Base-by-base conservation (phyloP, 164 flowering plant genomes). In the Magnolia officinalis region DNA sequence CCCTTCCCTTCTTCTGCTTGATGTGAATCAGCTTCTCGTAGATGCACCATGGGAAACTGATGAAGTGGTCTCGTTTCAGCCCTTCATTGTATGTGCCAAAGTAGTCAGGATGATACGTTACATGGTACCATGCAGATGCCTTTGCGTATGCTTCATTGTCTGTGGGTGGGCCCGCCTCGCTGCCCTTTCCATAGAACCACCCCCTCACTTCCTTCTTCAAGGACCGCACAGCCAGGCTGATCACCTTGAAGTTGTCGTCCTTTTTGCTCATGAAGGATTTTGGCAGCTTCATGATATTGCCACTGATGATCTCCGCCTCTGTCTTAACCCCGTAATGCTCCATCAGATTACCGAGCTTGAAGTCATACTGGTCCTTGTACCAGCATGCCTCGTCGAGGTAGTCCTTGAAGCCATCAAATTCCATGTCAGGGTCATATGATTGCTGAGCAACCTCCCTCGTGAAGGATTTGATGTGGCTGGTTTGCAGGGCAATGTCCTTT, bases 111-210 rank as follows among this genome's bases (percentile, higher is more conserved):
- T 95, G 95, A 76, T 95, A 95, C 0, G 98, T 89, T 45, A 91
- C 97, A 75, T 93, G 85, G 79, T 95, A 93, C 95, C 97, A 93
- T 52, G 97, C 98, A 0, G 98, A 91, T 8, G 97, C 97, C 78
- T 88, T 90, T 55, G 96, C 92, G 78, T 79, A 78, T 4, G 70
- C 61, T 71, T 89, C 84, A 24, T 81, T 85, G 6, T 31, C 71
- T 19, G 29, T 37, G 10, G 49, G 82, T 14, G 72, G 66, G 66
- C 73, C 83, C 23, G 65, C 66, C 23, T 61, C 75, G 10, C 59
- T 78, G 10, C 61, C 75, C 72, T 77, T 76, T 65, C 82, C 82
- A 45, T 82, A 81, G 81, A 92, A 91, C 94, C 95, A 89, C 0
- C 78, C 55, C 76, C 94, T 78, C 21, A 90, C 98, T 75, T 94